Evolutionary conservation across 1,284 basidiomycete species (phyloP), one percentile per base, ranked within the genome.

Genomic region (Cutaneotrichosporon sp.): DNA sequence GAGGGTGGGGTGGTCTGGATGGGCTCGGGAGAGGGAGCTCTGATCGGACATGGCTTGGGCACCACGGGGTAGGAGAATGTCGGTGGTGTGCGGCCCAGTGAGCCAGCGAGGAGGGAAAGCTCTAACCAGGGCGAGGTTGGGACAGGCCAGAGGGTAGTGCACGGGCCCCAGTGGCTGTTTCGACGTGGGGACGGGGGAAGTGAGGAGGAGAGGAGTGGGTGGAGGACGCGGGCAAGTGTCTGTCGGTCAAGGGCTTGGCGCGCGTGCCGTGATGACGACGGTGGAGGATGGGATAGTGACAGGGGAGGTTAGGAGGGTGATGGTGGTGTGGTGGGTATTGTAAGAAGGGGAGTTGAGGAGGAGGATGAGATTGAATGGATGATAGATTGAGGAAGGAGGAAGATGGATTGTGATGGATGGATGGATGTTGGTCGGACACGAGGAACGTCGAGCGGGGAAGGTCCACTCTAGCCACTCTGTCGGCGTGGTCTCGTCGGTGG

Each of bases 1-100:
- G n/a, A 66, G 56, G 16, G 59, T 63, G 6, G 65, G 62, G n/a
- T 66, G 62, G 56, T 63, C 62, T 11, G 62, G 65, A 42, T 63
- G 65, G 22, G 65, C 56, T 16, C 59, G 56, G 10, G 62, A 58
- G 27, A 66, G 62, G 1, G 64, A 66, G 58, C 62, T 64, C 31
- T 57, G 49, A 29, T 46, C 52, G 18, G 58, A 34, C 51, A 53
- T 53, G 14, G 47, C 47, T 50, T 50, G 47, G 45, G 45, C 22
- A 46, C 45, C 45, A 18, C 18, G 2, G 18, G 38, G 38, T n/a
- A 42, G 22, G 18, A 24, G 11, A 25, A n/a, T n/a, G n/a, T n/a
- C 45, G 11, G 45, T 25, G 10, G 11, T 46, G 10, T 22, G 45
- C 45, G 22, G 45, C 45, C 45, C 45, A 46, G 45, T 25, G n/a